phyloP scores from a whole-genome alignment of 139 green algal species.

The Tetradesmus lagerheimii region DNA sequence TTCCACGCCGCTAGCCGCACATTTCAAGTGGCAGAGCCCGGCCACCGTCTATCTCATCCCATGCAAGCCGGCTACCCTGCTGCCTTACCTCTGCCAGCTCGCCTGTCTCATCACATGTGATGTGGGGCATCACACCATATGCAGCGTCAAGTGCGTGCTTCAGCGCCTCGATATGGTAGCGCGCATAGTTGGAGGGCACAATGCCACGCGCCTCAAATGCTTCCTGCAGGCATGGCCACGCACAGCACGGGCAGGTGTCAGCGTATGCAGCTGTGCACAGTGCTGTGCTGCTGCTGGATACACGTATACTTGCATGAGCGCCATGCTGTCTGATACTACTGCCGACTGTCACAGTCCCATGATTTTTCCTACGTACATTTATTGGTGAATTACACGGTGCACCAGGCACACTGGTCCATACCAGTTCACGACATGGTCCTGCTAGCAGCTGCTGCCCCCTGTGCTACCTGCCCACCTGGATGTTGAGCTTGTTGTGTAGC shows the following conservation, averaged over 20 bases:
- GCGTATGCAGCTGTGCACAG: not conserved
- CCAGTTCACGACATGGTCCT: not conserved
- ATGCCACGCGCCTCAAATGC: constrained; percentile 54
- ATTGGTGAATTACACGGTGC: too few relatives aligned
- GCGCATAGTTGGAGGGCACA: constrained; percentile 18
- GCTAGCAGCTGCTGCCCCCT: not conserved
- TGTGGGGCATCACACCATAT: constrained; percentile 55
- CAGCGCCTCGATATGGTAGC: constrained; percentile 53
- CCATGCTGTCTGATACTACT: too few relatives aligned
- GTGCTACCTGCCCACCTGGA: constrained; percentile 34
- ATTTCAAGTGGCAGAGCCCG: too few relatives aligned
- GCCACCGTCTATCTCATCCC: too few relatives aligned
- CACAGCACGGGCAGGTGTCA: not conserved
- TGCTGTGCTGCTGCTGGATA: not conserved
- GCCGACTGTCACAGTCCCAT: too few relatives aligned
- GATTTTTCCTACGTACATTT: too few relatives aligned
- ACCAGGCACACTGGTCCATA: not conserved
- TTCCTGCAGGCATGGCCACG: constrained; percentile 29
- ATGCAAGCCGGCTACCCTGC: not conserved
- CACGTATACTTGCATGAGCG: too few relatives aligned
- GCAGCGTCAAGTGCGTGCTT: constrained; percentile 51
- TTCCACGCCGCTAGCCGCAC: too few relatives aligned
- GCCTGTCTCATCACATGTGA: constrained; percentile 60
- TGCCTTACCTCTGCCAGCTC: constrained; percentile 69
- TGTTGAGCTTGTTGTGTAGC: constrained; percentile 53